phyloP scores from a whole-genome alignment of 2,329 filamentous ascomycete genomes.

The Epichloe sibirici region DNA sequence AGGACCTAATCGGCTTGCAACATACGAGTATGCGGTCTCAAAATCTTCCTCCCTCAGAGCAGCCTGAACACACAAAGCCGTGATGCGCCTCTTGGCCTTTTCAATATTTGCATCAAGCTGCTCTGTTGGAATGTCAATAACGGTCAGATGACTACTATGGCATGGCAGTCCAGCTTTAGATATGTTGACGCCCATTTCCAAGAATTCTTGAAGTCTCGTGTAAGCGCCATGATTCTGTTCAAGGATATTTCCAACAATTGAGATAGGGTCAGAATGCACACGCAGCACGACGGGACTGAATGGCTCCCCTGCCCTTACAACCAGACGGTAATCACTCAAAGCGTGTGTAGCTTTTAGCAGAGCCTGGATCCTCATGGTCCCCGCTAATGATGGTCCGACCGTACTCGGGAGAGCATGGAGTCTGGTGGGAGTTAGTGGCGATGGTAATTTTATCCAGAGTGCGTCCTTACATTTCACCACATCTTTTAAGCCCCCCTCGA shows the following conservation, averaged over 20 bases:
- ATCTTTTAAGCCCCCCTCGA: constrained; percentile 68
- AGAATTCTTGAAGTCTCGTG: constrained; percentile 59
- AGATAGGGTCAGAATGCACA: constrained; percentile 64
- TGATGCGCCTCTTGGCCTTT: constrained; percentile 52
- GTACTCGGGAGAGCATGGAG: constrained; percentile 51
- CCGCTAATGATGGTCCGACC: constrained; percentile 38
- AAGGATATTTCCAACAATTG: constrained; percentile 59
- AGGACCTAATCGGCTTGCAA: constrained; percentile 53
- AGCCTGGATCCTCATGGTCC: constrained; percentile 44
- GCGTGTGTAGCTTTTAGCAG: constrained; percentile 62
- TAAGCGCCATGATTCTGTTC: constrained; percentile 67
- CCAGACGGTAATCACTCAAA: constrained; percentile 64
- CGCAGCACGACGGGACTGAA: constrained; percentile 69
- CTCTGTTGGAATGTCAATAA: not conserved
- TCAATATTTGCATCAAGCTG: constrained; percentile 15
- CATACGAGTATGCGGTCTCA: constrained; percentile 77
- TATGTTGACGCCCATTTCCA: constrained; percentile 57
- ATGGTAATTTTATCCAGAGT: not conserved
- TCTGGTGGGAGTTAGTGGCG: constrained; percentile 24
- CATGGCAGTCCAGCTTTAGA: constrained; percentile 42
- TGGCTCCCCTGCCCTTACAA: constrained; percentile 66
- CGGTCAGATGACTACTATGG: not conserved
- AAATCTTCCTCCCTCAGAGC: constrained; percentile 69
- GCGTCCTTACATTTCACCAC: constrained; percentile 55
- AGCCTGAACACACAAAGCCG: constrained; percentile 69